A percentile compares a stretch with the other conserved stretches of the same genome.
Evolutionary conservation across 1,139 yeast species (phyloP).

Genomic region (Pichia sp.): DNA sequence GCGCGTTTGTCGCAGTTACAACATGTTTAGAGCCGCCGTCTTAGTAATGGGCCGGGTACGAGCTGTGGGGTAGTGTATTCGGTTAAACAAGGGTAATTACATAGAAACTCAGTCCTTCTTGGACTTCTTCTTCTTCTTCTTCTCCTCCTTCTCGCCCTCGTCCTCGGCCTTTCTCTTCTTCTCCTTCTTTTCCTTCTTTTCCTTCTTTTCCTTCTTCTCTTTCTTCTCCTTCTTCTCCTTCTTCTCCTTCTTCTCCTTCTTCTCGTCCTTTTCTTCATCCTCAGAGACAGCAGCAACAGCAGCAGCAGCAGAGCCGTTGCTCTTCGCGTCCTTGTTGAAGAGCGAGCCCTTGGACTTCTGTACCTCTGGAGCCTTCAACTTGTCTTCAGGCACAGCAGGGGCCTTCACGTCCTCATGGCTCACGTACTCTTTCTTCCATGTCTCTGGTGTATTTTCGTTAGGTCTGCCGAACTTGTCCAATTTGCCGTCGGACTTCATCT

Average conservation of each 20-base stretch:
- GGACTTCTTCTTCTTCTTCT: constrained; percentile 42
- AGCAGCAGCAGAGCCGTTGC: constrained; percentile 26
- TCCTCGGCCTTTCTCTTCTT: constrained; percentile 37
- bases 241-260: constrained; percentile 52
- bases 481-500: constrained; percentile 95
- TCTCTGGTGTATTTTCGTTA: constrained; percentile 88
- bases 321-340: constrained; percentile 32
- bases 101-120: constrained; percentile 35
- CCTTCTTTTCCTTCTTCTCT: constrained; percentile 53
- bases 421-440: constrained; percentile 86
- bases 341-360: constrained; percentile 46
- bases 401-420: constrained; percentile 71
- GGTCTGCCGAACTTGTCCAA: constrained; percentile 92
- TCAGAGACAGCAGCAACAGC: constrained; percentile 42
- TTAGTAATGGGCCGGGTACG: neutral
- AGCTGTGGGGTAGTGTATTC: neutral
- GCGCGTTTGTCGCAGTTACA: neutral
- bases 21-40: neutral
- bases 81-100: constrained; percentile 1
- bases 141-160: constrained; percentile 22
- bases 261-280: constrained; percentile 50
- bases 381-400: constrained; percentile 36
- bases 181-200: constrained; percentile 50
- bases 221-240: constrained; percentile 54
- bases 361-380: constrained; percentile 42